These are phyloP conservation scores for Blastomyces emzantsi DNA, from an alignment of 2,329 filamentous ascomycete species.

Conservation along the genomic window DNA sequence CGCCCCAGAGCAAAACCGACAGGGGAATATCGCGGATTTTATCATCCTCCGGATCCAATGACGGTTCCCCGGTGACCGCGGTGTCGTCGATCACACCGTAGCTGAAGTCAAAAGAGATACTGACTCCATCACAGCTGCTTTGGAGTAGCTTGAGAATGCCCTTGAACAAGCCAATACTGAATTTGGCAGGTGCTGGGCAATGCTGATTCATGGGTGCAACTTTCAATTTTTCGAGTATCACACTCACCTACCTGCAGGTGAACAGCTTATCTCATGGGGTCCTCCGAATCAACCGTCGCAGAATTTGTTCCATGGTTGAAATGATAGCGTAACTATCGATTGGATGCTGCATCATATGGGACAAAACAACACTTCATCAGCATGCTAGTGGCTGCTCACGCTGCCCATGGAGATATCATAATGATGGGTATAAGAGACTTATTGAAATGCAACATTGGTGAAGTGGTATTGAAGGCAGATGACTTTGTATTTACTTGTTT, in stretches of 20 bases:
- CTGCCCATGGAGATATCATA: neutral
- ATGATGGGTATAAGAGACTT: neutral
- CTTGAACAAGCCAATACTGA: neutral
- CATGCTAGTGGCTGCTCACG: neutral
- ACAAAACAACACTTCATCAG: neutral
- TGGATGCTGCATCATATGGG: slow-evolving; percentile 1
- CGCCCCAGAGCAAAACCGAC: neutral
- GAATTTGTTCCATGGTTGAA: slow-evolving; percentile 58
- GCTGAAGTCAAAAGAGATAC: slow-evolving; percentile 1
- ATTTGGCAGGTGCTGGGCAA: neutral
- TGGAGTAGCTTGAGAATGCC: slow-evolving; percentile 1
- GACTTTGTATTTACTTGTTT: slow-evolving; percentile 1
- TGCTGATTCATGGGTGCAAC: slow-evolving; percentile 1
- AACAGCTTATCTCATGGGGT: neutral
- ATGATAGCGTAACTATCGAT: slow-evolving; percentile 58
- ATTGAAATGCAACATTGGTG: neutral
- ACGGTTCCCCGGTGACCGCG: neutral
- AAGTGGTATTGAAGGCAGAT: neutral
- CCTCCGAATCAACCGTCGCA: neutral
- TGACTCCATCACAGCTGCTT: neutral
- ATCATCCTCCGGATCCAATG: neutral
- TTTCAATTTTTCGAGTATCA: slow-evolving; percentile 3
- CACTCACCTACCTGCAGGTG: slow-evolving; percentile 2
- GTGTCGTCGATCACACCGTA: neutral
- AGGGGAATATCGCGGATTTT: neutral